A percentile compares a stretch with the other conserved stretches of the same genome.
These are phyloP conservation scores for Aspergillus eucalypticola DNA, from an alignment of 2,329 filamentous ascomycete genomes.

Conservation along the genomic window DNA sequence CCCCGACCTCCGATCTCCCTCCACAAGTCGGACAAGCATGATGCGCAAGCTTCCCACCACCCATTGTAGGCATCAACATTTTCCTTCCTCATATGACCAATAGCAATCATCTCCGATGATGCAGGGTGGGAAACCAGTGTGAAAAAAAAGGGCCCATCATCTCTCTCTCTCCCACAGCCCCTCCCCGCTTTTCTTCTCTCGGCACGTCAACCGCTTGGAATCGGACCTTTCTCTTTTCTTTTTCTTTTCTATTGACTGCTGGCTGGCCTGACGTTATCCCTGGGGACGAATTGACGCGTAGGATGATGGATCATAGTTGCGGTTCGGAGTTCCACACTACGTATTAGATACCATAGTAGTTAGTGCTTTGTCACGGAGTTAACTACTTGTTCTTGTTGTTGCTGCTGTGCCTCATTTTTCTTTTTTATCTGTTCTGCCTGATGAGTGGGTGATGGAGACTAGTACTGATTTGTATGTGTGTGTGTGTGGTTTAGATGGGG, in stretches of 20 bases:
- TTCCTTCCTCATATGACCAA: not conserved
- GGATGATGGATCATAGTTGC: not conserved
- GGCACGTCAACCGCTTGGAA: conserved; percentile 1
- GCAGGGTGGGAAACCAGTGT: not conserved
- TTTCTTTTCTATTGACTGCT: too few species aligned
- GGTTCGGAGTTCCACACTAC: not conserved
- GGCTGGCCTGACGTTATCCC: not conserved
- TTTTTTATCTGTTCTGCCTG: too few species aligned
- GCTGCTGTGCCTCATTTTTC: too few species aligned
- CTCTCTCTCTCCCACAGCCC: not conserved
- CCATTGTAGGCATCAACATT: conserved; percentile 9
- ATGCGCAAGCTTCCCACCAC: not conserved
- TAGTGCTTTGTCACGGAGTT: not conserved
- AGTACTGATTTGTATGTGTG: too few species aligned
- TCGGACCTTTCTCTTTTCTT: not conserved
- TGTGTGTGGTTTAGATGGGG: too few species aligned
- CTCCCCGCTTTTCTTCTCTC: not conserved
- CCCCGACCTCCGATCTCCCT: not conserved
- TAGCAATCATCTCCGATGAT: not conserved
- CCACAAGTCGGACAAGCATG: not conserved
- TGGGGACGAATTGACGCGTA: conserved; percentile 1
- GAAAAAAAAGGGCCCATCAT: too few species aligned
- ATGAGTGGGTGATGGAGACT: too few species aligned
- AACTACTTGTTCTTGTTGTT: too few species aligned
- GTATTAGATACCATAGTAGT: too few species aligned